A percentile compares a stretch with the other conserved stretches of the same genome.
Evolutionary conservation across 148 eudicot species (phyloP).

Genomic region (Fagopyrum esculentum): DNA sequence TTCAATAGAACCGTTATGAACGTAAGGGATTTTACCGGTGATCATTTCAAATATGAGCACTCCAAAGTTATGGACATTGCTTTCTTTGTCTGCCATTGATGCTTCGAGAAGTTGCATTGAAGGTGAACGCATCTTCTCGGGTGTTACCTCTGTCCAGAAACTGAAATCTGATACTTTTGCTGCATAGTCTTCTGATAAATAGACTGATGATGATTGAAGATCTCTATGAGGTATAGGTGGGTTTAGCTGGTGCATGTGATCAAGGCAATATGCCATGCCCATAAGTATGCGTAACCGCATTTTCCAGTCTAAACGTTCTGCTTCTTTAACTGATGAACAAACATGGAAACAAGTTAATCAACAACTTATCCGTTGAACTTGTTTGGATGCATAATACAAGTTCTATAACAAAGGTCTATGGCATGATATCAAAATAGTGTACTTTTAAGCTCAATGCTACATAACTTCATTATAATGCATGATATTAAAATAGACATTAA

Average conservation of each 20-base stretch:
- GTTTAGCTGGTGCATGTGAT: conserved; percentile 66
- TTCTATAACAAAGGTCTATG: too few species aligned
- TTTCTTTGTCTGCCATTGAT: conserved; percentile 29
- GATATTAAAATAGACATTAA: too few species aligned
- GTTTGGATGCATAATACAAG: too few species aligned
- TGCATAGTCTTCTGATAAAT: conserved; percentile 88
- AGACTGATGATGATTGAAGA: conserved; percentile 61
- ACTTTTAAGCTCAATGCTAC: not conserved
- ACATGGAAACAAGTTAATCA: conserved; percentile 9
- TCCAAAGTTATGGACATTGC: conserved; percentile 73
- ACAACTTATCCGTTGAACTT: not conserved
- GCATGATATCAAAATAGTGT: too few species aligned
- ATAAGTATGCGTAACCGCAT: conserved; percentile 63
- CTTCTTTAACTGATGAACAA: conserved; percentile 64
- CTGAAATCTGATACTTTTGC: conserved; percentile 83
- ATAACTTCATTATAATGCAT: not conserved
- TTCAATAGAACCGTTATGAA: conserved; percentile 30
- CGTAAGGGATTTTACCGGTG: conserved; percentile 65
- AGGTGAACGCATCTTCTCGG: conserved; percentile 47
- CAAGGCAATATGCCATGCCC: conserved; percentile 91
- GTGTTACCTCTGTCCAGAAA: conserved; percentile 47
- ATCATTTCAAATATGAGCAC: conserved; percentile 63
- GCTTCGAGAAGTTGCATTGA: conserved; percentile 44
- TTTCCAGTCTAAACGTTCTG: conserved; percentile 87
- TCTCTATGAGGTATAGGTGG: conserved; percentile 57